Base-by-base conservation (phyloP, 208 protist species). In the Wallacemonas rigidus region DNA sequence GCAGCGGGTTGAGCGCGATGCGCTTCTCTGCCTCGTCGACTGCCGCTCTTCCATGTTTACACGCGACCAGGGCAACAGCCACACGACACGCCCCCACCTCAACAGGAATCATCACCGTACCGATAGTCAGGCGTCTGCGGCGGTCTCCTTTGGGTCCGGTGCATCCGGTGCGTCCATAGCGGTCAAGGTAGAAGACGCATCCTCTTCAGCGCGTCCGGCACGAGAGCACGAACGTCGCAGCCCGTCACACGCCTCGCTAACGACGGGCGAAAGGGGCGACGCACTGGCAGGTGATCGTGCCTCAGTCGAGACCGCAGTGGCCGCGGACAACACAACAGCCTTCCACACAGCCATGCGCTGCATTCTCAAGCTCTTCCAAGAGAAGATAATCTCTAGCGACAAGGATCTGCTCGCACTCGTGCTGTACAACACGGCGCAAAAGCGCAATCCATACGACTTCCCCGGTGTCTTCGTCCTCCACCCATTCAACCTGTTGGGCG, bases 11-110 rank as follows among this genome's bases (percentile, higher is more conserved):
- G 76, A 90, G 53, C 70, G 72, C 6, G 89, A 93, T 67, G 88
- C 79, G 9, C 80, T 96, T 5, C 74, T 96, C 47, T 96, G 88
- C 62, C 70, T 93, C 2, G 75, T 96, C 5, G 92, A 96, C 75
- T 93, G 85, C 74, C 83, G 77, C 43, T 63, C 58, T 17, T 26
- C 58, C 35, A 94, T 95, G 88, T 95, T 94, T 67, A 40, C 38
- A 50, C 45, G 6, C 45, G 45, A 50, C 45, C 45, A 12, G 12
- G 12, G 45, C 45, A 41, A 9, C 15, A 39, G 5, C n/a, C 8
- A 4, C 60, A 26, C 39, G 15, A n/a, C 58, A 26, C 26, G 26
- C 26, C 26, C 26, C 26, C 26, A 26, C 26, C 26, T 26, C 26
- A 26, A 26, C 26, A 26, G 26, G 26, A 26, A 26, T 26, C 26